Base-by-base conservation (phyloP, 2,329 filamentous ascomycete genomes). In the Neofusicoccum sp. region DNA sequence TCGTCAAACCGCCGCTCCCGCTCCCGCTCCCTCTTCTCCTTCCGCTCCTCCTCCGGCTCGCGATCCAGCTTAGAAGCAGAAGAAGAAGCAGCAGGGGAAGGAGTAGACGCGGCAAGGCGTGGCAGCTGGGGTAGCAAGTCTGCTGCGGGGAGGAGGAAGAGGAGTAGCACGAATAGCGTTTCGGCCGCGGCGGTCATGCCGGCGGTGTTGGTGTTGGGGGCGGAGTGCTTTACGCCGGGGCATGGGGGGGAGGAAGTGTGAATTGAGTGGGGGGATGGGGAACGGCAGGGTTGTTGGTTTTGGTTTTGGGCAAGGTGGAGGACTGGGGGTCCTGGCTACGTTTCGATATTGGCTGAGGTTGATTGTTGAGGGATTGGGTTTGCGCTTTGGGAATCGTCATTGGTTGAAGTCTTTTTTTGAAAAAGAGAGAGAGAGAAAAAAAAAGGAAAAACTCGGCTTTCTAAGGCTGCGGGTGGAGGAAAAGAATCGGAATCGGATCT, bases 101-200 rank as follows among this genome's bases (percentile, higher is more conserved):
- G 6, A 26, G 58, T 20, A 30, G 30, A 3, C 38, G 58, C 16
- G 45, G 47, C 24, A 41, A 41, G 2, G 44, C 33, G 4, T 3
- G 14, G 36, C 33, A 31, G 57, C 41, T 12, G 56, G 6, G 36
- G 28, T 12, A 24, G 16, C 16, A 40, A 33, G 33, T 16, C 9
- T 5, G 31, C 4, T n/a, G 20, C 16, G 16, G 20, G 9, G 33
- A 12, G 33, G 31, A 41, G 20, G 44, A 31, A 28, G 3, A 14
- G 40, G 28, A 41, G 58, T 26, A 43, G 47, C 53, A 66, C 64
- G 0, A 66, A 67, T 20, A 72, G 69, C 1, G 58, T 74, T 6
- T 71, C 71, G 62, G 72, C 71, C n/a, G 53, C 73, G 31, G 72
- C 71, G 6, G 69, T 74, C 40, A 68, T 73, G 12, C 72, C 72